These are phyloP conservation scores for Piper longum DNA, from an alignment of 164 flowering plant genomes.

Conservation along the genomic window DNA sequence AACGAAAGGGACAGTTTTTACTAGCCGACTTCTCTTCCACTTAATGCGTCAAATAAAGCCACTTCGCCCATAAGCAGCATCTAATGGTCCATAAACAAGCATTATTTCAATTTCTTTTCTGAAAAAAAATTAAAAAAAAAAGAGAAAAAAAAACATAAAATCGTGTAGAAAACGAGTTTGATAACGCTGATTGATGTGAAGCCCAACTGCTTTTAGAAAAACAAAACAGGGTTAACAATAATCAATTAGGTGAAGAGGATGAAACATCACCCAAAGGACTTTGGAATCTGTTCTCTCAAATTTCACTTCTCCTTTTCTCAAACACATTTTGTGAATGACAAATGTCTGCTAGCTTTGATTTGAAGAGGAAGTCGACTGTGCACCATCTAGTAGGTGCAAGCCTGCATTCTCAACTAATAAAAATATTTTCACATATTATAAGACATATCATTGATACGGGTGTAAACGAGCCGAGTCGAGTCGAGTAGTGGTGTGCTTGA, in stretches of 20 bases:
- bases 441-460: neutral
- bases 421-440: neutral
- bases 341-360: neutral
- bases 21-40: too few species aligned
- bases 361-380: slow-evolving; percentile 6
- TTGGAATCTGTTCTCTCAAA: neutral
- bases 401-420: slow-evolving; percentile 1
- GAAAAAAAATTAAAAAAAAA: too few species aligned
- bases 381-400: slow-evolving; percentile 15
- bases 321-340: neutral
- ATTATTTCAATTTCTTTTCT: too few species aligned
- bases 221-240: neutral
- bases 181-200: neutral
- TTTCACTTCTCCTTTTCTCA: too few species aligned
- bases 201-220: neutral
- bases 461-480: too few species aligned
- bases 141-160: too few species aligned
- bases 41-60: too few species aligned
- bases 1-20: too few species aligned
- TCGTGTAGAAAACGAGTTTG: too few species aligned
- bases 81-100: too few species aligned
- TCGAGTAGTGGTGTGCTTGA: too few species aligned
- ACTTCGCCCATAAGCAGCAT: too few species aligned
- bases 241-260: slow-evolving; percentile 6
- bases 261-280: slow-evolving; percentile 2